A percentile compares a stretch with the other conserved stretches of the same genome.
Evolutionary conservation across 1,284 basidiomycete genomes (phyloP).

Genomic region (Crucibulum cyathiforme): DNA sequence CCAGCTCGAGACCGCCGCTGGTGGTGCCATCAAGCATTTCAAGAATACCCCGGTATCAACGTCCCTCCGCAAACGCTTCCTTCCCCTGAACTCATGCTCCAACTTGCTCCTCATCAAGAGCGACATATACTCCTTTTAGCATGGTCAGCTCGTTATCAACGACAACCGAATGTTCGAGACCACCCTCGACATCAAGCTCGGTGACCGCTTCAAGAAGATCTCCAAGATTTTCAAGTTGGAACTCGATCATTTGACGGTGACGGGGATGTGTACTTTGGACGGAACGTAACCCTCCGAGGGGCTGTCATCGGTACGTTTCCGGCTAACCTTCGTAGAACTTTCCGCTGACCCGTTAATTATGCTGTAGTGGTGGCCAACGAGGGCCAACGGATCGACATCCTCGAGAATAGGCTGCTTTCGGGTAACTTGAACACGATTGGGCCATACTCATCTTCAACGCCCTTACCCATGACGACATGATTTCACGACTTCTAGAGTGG

Average conservation of each 20-base stretch:
- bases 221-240: constrained; percentile 93
- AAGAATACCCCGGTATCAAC: constrained; percentile 94
- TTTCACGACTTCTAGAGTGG: no score
- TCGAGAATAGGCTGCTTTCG: constrained; percentile 85
- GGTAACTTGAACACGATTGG: constrained; percentile 74
- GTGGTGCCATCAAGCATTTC: constrained; percentile 99
- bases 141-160: constrained; percentile 95
- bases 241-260: constrained; percentile 41
- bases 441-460: no score
- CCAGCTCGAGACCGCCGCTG: constrained; percentile 97
- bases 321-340: neutral
- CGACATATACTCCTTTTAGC: constrained; percentile 94
- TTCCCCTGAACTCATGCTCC: constrained; percentile 93
- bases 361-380: constrained; percentile 77
- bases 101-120: constrained; percentile 96
- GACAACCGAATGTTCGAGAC: constrained; percentile 90
- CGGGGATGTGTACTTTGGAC: constrained; percentile 97
- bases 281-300: constrained; percentile 88
- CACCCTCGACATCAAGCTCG: constrained; percentile 97
- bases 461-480: no score
- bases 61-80: constrained; percentile 95
- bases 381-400: constrained; percentile 92
- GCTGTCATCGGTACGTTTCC: constrained; percentile 74
- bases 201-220: constrained; percentile 95
- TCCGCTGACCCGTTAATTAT: constrained; percentile 6